Evolutionary conservation across 1,284 basidiomycete genomes (phyloP).

Genomic region (Pyrrhoderma lamaoense): DNA sequence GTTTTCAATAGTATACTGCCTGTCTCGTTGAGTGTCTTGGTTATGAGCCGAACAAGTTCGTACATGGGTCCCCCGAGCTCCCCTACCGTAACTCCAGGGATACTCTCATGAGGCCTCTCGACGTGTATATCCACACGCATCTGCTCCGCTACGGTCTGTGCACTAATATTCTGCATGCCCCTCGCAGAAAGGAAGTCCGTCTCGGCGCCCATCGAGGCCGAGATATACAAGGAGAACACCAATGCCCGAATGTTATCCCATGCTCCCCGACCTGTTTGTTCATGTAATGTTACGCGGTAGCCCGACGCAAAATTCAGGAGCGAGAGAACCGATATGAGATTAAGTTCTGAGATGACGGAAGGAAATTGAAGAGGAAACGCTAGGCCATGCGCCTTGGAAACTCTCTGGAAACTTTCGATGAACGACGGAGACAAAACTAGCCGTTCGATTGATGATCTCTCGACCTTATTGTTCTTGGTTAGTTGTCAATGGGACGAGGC

Average conservation of each 20-base stretch:
- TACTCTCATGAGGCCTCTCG: constrained; percentile 62
- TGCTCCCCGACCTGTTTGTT: constrained; percentile 63
- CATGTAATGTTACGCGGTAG: constrained; percentile 65
- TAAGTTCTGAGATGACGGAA: constrained; percentile 61
- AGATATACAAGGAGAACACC: constrained; percentile 63
- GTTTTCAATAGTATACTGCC: constrained; percentile 54
- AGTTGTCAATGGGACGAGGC: not conserved
- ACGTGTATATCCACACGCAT: constrained; percentile 62
- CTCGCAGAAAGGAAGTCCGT: constrained; percentile 58
- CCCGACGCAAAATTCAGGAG: constrained; percentile 78
- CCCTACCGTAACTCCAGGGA: constrained; percentile 70
- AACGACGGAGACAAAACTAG: constrained; percentile 61
- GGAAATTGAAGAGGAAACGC: constrained; percentile 73
- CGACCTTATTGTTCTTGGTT: constrained; percentile 37
- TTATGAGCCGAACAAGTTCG: constrained; percentile 65
- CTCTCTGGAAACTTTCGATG: constrained; percentile 50
- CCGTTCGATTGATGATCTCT: constrained; percentile 45
- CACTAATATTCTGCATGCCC: constrained; percentile 50
- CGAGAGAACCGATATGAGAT: constrained; percentile 63
- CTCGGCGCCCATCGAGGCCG: constrained; percentile 43
- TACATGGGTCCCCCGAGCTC: constrained; percentile 67
- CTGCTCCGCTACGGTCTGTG: constrained; percentile 59
- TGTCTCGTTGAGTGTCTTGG: constrained; percentile 60
- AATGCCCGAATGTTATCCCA: constrained; percentile 75
- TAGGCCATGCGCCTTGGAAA: constrained; percentile 57